Conservation (phyloP, 352 stramenopile genomes). For the Phytophthora fragariaefolia region DNA sequence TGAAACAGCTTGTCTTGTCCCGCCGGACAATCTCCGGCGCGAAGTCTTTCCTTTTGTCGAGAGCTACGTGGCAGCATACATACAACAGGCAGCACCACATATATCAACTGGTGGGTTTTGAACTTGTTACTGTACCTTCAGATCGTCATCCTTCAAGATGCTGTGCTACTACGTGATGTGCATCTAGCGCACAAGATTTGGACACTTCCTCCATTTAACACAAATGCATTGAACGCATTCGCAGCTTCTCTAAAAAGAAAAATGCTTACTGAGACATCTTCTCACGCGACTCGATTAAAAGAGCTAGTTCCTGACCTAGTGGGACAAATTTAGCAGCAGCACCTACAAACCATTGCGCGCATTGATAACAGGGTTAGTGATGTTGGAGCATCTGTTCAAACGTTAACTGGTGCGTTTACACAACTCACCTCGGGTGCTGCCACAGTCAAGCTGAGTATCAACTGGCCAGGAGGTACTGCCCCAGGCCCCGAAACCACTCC, state of each 20-base stretch:
- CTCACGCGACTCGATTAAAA: not conserved
- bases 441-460: slow-evolving; percentile 6
- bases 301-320: slow-evolving; percentile 17
- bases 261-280: slow-evolving; percentile 7
- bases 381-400: not conserved
- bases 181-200: slow-evolving; percentile 2
- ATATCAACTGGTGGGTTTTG: slow-evolving; percentile 11
- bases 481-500: not conserved
- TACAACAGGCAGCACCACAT: slow-evolving; percentile 9
- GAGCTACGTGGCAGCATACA: slow-evolving; percentile 8
- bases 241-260: not conserved
- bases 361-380: slow-evolving; percentile 8
- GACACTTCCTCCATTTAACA: not conserved
- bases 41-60: slow-evolving; percentile 18
- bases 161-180: slow-evolving; percentile 1
- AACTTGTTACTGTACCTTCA: slow-evolving; percentile 2
- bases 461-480: not conserved
- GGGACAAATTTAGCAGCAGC: slow-evolving; percentile 12
- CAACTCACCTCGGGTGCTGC: slow-evolving; percentile 14
- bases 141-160: slow-evolving; percentile 6
- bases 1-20: no score
- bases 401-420: not conserved
- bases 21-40: not conserved
- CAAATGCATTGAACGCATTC: not conserved
- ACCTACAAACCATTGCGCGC: slow-evolving; percentile 4